Evolutionary conservation across 1,284 basidiomycete genomes (phyloP).

Genomic region (Irpex sp.): DNA sequence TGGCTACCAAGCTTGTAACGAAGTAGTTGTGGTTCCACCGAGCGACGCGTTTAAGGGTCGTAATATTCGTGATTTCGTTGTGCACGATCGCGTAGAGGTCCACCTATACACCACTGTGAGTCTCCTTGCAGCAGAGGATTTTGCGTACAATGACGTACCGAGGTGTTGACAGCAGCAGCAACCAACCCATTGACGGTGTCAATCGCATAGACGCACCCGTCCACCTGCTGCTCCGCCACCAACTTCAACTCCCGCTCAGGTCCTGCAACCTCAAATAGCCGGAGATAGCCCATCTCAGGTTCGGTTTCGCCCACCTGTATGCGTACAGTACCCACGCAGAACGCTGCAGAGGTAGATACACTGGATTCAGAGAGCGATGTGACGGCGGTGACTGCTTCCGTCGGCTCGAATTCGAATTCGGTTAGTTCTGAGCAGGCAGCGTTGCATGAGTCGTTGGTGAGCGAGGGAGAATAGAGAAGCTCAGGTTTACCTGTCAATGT

Average conservation of each 20-base stretch:
- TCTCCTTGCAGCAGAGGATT: neutral
- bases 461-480: no score
- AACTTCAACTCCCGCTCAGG: slow-evolving; percentile 21
- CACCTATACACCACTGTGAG: slow-evolving; percentile 20
- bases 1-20: slow-evolving; percentile 55
- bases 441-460: no score
- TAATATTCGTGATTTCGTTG: slow-evolving; percentile 17
- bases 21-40: slow-evolving; percentile 80
- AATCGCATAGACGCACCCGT: slow-evolving; percentile 62
- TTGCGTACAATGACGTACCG: slow-evolving; percentile 42
- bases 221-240: slow-evolving; percentile 28
- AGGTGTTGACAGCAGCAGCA: slow-evolving; percentile 69
- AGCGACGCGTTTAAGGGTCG: slow-evolving; percentile 38
- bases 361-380: slow-evolving; percentile 29
- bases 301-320: slow-evolving; percentile 47
- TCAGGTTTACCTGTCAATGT: slow-evolving; percentile 55
- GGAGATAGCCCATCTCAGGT: slow-evolving; percentile 51
- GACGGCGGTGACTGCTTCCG: slow-evolving; percentile 59
- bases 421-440: no score
- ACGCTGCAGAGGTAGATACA: slow-evolving; percentile 24
- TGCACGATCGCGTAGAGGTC: slow-evolving; percentile 4
- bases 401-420: slow-evolving; percentile 43
- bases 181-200: slow-evolving; percentile 42
- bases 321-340: slow-evolving; percentile 59
- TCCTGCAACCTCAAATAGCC: slow-evolving; percentile 41